Percentiles rank a stretch among this genome's conserved stretches.
phyloP scores from a whole-genome alignment of 257 asterid genomes.

The Solanum sparsipilum region DNA sequence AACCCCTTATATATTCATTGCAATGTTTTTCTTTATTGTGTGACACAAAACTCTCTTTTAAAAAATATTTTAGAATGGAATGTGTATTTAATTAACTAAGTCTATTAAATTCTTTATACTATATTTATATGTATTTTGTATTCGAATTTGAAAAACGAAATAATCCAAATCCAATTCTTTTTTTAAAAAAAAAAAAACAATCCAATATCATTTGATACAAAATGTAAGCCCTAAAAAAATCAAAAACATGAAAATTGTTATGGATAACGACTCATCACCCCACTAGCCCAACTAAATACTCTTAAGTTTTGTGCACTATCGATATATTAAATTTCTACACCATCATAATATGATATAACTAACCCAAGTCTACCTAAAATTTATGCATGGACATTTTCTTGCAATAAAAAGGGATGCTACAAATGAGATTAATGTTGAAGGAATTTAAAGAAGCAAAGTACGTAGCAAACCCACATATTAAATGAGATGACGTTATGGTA shows the following conservation, averaged over 20 bases:
- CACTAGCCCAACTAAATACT: neutral
- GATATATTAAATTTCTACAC: too few species aligned
- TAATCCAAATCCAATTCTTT: neutral
- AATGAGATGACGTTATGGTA: neutral
- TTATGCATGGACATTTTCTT: neutral
- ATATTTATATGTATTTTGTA: neutral
- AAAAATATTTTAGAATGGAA: neutral
- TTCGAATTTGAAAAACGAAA: neutral
- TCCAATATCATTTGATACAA: neutral
- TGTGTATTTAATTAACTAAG: neutral
- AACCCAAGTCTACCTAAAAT: neutral
- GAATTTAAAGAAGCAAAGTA: neutral
- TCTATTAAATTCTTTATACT: neutral
- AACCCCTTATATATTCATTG: neutral
- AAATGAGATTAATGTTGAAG: neutral
- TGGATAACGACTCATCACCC: neutral
- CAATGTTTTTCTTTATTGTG: neutral
- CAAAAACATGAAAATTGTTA: neutral
- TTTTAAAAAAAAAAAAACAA: too few species aligned
- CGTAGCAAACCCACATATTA: neutral
- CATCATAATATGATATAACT: neutral
- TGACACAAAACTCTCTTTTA: neutral
- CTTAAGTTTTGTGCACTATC: too few species aligned
- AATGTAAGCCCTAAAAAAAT: neutral
- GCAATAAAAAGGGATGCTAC: neutral